Evolutionary conservation across 2,329 filamentous ascomycete species (phyloP), one percentile per base, ranked within the genome.

Genomic region (Penicillium hordei): DNA sequence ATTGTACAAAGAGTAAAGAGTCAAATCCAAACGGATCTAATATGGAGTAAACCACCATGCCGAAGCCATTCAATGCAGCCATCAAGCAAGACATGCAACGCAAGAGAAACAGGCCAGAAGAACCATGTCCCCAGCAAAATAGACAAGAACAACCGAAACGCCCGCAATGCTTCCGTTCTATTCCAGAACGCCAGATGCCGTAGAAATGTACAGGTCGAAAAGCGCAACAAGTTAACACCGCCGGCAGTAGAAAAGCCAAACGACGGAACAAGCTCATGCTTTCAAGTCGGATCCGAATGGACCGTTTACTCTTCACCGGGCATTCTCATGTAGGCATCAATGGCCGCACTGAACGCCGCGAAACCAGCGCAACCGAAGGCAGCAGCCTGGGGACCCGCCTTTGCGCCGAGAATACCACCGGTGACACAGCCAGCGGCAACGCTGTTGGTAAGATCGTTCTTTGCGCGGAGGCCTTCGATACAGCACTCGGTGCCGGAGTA

Each of bases 401-500:
- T 90, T 61, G 89, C 86, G 48, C 91, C 93, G 62, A 99, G 77
- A 54, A 94, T 89, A 19, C 91, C 94, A 17, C 94, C 94, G 10
- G 94, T 97, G 54, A 97, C 80, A 72, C 93, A 97, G 0, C 94
- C 94, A 0, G 93, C 91, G 5, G 88, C 85, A 5, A 94, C 87
- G 54, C 91, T 91, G 79, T 99, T 99, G 62, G 81, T 85, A 31
- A 97, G 76, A 75, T 97, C 94, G 77, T 97, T 97, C 81, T 96
- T 97, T 23, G 93, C 94, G 31, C 94, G 85, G 68, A 82, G 76
- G 0, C 93, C 93, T 76, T 99, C 94, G 70, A 99, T 92, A 63
- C 90, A 92, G 79, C 94, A 99, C 78, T 99, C 94, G 52, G 94
- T 96, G 40, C 93, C 93, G 17, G 87, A 85, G 79, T 95, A 99